Evolutionary conservation across 495 filamentous ascomycete species (phyloP).

Genomic region (Neurospora sp.): DNA sequence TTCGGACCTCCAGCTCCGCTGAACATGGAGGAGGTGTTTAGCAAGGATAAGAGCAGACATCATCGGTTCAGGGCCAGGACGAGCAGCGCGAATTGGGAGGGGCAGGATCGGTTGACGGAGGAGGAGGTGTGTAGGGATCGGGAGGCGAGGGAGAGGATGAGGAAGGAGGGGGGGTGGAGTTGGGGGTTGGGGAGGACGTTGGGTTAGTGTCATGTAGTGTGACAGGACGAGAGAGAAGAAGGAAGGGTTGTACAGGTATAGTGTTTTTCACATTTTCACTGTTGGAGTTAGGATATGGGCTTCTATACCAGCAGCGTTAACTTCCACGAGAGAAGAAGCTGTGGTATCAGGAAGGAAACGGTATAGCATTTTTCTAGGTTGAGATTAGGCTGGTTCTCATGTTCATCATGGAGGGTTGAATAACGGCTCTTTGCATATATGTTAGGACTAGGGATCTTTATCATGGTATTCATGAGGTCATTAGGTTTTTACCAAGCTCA

Average conservation of each 20-base stretch:
- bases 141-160: constrained; percentile 69
- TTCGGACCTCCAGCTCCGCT: constrained; percentile 82
- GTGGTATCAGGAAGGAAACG: neutral
- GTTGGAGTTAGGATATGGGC: neutral
- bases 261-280: neutral
- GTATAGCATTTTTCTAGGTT: neutral
- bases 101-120: constrained; percentile 77
- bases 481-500: neutral
- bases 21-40: constrained; percentile 93
- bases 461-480: neutral
- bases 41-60: constrained; percentile 64
- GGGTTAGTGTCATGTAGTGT: neutral
- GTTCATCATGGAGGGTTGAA: neutral
- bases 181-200: constrained; percentile 38
- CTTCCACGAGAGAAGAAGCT: neutral
- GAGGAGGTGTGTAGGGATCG: constrained; percentile 77
- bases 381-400: neutral
- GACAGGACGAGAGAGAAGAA: too few species aligned
- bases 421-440: neutral
- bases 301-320: neutral
- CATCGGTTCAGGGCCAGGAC: constrained; percentile 80
- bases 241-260: neutral
- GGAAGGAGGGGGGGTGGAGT: constrained; percentile 78
- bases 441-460: neutral
- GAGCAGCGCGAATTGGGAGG: constrained; percentile 87